Evolutionary conservation across 176 grass and related monocot species (phyloP).

Genomic region (Carex kokanica): DNA sequence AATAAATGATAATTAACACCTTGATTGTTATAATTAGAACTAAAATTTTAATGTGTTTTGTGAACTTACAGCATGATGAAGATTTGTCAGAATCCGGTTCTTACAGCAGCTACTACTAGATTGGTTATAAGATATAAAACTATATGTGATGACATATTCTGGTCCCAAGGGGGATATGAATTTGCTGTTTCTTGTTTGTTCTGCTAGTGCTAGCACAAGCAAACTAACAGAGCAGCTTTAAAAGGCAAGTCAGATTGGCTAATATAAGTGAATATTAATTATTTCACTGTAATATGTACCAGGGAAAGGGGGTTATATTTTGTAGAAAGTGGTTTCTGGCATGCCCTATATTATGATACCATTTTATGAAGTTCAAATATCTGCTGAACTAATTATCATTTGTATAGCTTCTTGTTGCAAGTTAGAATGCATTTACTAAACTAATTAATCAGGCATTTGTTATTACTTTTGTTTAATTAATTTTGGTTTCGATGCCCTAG

Average conservation of each 20-base stretch:
- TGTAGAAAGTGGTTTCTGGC: not conserved
- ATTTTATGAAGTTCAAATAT: not conserved
- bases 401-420: not conserved
- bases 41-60: not conserved
- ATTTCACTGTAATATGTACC: not conserved
- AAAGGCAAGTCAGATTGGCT: conserved; percentile 40
- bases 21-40: not conserved
- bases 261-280: not conserved
- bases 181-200: conserved; percentile 24
- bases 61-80: conserved; percentile 21
- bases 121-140: not conserved
- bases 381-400: not conserved
- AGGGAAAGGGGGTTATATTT: not conserved
- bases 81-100: not conserved
- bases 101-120: not conserved
- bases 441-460: not conserved
- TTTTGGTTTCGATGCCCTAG: not conserved
- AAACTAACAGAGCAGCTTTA: not conserved
- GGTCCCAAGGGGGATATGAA: not conserved
- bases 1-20: not conserved
- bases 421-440: not conserved
- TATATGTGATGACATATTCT: not conserved
- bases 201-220: conserved; percentile 10
- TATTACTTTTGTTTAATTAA: not conserved
- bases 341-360: not conserved